Conservation (phyloP, 1,284 basidiomycete genomes). For the Calocybe gambosa region DNA sequence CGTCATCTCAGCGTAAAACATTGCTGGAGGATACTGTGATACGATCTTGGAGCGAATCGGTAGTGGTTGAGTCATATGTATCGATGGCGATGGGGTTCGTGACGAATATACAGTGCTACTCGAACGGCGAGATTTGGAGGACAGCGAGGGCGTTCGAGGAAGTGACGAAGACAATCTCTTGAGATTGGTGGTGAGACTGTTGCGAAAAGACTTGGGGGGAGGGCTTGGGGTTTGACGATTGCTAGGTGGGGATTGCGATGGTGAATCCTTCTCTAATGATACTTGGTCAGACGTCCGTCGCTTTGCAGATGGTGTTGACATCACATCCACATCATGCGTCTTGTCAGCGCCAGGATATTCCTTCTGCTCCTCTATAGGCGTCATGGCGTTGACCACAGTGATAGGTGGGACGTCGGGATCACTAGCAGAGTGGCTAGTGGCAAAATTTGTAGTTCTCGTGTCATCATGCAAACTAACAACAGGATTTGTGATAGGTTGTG, state of each 20-base stretch:
- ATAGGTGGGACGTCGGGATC: slow-evolving; percentile 30
- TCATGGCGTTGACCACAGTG: slow-evolving; percentile 31
- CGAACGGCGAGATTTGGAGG: slow-evolving; percentile 30
- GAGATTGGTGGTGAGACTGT: slow-evolving; percentile 34
- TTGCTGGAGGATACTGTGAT: slow-evolving; percentile 61
- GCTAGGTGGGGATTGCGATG: slow-evolving; percentile 9
- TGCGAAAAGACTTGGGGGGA: slow-evolving; percentile 44
- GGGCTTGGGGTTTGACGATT: slow-evolving; percentile 33
- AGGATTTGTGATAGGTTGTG: slow-evolving; percentile 5
- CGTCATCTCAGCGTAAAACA: slow-evolving; percentile 69
- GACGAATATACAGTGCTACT: slow-evolving; percentile 30
- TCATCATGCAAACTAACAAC: slow-evolving; percentile 8
- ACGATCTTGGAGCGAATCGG: slow-evolving; percentile 33
- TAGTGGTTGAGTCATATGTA: slow-evolving; percentile 19
- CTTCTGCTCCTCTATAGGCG: slow-evolving; percentile 13
- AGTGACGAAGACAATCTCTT: slow-evolving; percentile 54
- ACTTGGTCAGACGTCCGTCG: slow-evolving; percentile 12
- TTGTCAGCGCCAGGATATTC: slow-evolving; percentile 4
- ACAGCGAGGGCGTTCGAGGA: slow-evolving; percentile 45
- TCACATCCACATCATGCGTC: slow-evolving; percentile 7
- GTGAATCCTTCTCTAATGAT: slow-evolving; percentile 9
- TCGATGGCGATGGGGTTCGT: slow-evolving; percentile 36
- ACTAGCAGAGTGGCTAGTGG: slow-evolving; percentile 5
- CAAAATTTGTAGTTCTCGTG: slow-evolving; percentile 9
- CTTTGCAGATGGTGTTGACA: slow-evolving; percentile 8